phyloP scores from a whole-genome alignment of 2,329 filamentous ascomycete species.

The Talaromyces marneffei region DNA sequence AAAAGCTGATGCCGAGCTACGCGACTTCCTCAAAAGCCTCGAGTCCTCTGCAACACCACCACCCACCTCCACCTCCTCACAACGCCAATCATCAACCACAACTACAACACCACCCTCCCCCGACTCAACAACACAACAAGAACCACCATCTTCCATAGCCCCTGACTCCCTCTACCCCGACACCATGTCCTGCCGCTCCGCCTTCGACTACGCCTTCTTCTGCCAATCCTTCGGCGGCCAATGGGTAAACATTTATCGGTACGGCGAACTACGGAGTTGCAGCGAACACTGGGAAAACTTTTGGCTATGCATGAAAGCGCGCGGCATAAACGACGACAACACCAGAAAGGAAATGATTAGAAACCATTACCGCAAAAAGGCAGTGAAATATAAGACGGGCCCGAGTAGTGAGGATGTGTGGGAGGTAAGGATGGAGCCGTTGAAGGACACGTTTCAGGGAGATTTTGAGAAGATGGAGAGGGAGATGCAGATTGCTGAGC shows the following conservation, averaged over 20 bases:
- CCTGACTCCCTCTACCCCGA: constrained; percentile 69
- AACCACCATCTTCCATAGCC: constrained; percentile 38
- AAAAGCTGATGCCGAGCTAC: constrained; percentile 51
- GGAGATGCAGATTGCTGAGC: constrained; percentile 23
- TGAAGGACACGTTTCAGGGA: constrained; percentile 47
- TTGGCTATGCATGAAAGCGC: constrained; percentile 93
- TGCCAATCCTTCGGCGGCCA: constrained; percentile 89
- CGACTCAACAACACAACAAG: not conserved
- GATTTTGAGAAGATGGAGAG: constrained; percentile 40
- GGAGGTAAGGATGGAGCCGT: constrained; percentile 62
- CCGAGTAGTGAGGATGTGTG: constrained; percentile 87
- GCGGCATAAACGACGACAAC: constrained; percentile 47
- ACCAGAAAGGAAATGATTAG: constrained; percentile 57
- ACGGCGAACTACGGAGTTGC: constrained; percentile 71
- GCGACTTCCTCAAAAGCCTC: constrained; percentile 48
- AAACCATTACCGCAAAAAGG: constrained; percentile 63
- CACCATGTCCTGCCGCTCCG: constrained; percentile 78
- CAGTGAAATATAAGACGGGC: constrained; percentile 59
- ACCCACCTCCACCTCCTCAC: not conserved
- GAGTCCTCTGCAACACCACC: constrained; percentile 17
- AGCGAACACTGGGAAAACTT: constrained; percentile 86
- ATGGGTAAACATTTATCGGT: constrained; percentile 85
- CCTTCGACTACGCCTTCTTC: constrained; percentile 91
- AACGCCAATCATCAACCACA: constrained; percentile 11
- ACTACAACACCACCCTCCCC: constrained; percentile 19